Evolutionary conservation across 2,329 filamentous ascomycete genomes (phyloP).

Genomic region (Ceratocystis ficicola): DNA sequence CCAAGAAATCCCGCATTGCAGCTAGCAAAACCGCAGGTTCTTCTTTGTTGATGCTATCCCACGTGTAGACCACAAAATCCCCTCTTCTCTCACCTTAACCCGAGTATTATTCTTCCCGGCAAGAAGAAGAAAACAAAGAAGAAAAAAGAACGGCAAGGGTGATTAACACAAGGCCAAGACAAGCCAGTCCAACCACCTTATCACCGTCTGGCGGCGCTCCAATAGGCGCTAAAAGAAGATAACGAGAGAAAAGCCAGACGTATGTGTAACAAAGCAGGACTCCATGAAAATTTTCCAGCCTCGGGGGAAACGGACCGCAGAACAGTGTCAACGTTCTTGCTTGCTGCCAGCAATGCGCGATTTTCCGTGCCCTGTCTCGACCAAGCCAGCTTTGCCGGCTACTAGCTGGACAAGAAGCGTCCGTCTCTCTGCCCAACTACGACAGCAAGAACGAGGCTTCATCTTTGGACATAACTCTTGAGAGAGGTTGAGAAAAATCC

Average conservation of each 20-base stretch:
- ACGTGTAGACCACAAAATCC: background rate
- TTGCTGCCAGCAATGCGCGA: background rate
- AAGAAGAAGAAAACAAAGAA: no score
- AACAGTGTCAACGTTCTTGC: background rate
- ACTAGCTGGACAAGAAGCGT: background rate
- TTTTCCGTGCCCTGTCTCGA: background rate
- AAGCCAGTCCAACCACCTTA: background rate
- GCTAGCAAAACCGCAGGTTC: background rate
- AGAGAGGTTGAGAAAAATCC: background rate
- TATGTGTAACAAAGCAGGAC: constrained; percentile 3
- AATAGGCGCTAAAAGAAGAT: background rate
- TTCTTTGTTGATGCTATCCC: background rate
- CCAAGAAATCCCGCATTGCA: background rate
- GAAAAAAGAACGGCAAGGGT: no score
- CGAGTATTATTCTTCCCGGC: background rate
- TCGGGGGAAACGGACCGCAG: background rate
- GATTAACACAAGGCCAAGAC: no score
- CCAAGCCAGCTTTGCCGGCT: background rate
- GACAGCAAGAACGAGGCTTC: background rate
- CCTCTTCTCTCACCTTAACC: background rate
- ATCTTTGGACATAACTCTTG: no score
- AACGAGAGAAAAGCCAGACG: background rate
- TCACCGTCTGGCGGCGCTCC: background rate
- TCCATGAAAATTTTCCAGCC: background rate
- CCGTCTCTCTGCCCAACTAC: background rate